Percentiles rank a stretch among this genome's conserved stretches.
Evolutionary conservation across 768 basidiomycete species (phyloP).

Genomic region (Termitomyces eurrhizus): DNA sequence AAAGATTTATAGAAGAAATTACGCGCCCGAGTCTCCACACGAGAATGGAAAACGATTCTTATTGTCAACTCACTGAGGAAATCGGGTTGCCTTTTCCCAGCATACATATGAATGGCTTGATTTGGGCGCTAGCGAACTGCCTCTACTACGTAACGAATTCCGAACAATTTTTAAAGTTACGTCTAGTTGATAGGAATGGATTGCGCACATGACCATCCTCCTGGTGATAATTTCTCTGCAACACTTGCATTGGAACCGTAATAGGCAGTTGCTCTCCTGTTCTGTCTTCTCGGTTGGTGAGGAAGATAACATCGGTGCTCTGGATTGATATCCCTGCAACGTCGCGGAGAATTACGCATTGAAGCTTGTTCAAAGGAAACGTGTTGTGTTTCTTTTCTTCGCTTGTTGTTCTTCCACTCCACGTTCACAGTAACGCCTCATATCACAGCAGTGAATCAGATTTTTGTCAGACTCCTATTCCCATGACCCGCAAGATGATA

Average conservation of each 20-base stretch:
- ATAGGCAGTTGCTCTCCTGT: not conserved
- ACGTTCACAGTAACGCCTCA: not conserved
- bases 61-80: constrained; percentile 88
- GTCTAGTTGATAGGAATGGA: not conserved
- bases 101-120: constrained; percentile 39
- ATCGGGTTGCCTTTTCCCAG: constrained; percentile 85
- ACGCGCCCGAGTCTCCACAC: not conserved
- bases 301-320: not conserved
- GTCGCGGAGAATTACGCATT: not conserved
- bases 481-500: not conserved
- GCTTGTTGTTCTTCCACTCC: not conserved
- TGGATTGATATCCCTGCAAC: not conserved
- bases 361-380: not conserved
- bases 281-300: not conserved
- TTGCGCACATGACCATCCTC: not conserved
- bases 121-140: not conserved
- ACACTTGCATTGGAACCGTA: too few relatives aligned
- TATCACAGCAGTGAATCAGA: not conserved
- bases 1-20: not conserved
- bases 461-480: not conserved
- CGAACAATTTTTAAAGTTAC: constrained; percentile 1
- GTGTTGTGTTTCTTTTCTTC: not conserved
- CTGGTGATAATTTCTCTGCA: not conserved
- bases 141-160: not conserved
- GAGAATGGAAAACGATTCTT: constrained; percentile 31